Evolutionary conservation across 331 rosid genomes (phyloP), one percentile per base, ranked within the genome.

Genomic region (Quercus lobata): DNA sequence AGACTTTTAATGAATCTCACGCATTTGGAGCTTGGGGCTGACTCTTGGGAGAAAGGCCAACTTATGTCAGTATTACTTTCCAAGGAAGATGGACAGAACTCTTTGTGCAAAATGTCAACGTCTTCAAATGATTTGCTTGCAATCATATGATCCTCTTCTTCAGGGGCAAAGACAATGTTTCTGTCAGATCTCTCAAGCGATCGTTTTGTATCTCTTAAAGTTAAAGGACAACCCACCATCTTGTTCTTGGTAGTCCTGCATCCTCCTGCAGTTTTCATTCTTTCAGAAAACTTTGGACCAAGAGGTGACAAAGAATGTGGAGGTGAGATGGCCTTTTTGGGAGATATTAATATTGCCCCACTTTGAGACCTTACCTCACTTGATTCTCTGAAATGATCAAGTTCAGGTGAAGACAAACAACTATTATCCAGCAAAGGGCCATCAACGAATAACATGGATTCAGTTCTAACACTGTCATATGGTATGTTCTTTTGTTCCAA

Each of bases 291-390:
- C 83, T 81, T 96, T 37, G 94, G 97, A 71, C 99, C 98, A 73
- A 96, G 97, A 75, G 99, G 98, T 29, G 99, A 96, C 79, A 93
- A 73, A 37, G 92, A 90, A 78, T 87, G 92, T 22, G 91, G 90
- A 65, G 91, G 82, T 56, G 83, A 84, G 84, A 73, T 81, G 80
- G 73, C 78, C 35, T 24, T 78, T 68, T 80, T 84, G 27, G 90
- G 90, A 34, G 92, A 88, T 58, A 76, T 41, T 6, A 86, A 75
- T 80, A 83, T 68, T 54, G 76, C 66, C 65, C 86, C 85, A 63
- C 86, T 82, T 54, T 75, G 89, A 65, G 85, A 30, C 78, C 76
- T 82, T 58, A 82, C 30, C 46, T 79, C 57, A 83, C 83, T 84
- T 21, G 78, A 52, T 78, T 84, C 90, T 74, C 85, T 80, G 70